Conservation (phyloP, 257 asterid genomes). For the Solanum megistacrolobum region DNA sequence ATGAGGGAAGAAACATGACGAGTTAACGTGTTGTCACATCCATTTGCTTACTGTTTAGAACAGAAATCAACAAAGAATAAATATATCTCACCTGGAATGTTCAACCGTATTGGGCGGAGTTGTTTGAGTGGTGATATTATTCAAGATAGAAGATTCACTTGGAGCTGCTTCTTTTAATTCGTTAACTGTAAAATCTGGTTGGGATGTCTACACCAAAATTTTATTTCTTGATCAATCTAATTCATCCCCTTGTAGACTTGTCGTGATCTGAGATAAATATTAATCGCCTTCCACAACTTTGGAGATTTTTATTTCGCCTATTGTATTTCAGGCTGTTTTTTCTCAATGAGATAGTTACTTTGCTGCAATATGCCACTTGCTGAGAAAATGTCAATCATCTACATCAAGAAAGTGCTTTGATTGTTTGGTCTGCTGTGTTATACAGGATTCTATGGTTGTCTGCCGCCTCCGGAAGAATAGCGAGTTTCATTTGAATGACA, state of each 20-base stretch:
- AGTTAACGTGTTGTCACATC: background rate
- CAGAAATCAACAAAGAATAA: background rate
- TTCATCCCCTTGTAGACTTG: background rate
- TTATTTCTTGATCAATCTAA: background rate
- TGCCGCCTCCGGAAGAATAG: conserved; percentile 74
- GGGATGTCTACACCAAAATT: background rate
- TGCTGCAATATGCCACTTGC: background rate
- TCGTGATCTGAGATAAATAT: background rate
- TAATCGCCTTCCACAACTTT: background rate
- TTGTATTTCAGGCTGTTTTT: background rate
- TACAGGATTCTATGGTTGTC: conserved; percentile 66
- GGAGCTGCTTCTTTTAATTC: background rate
- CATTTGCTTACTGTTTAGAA: background rate
- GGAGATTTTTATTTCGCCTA: background rate
- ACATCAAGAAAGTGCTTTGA: background rate
- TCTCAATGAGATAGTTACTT: background rate
- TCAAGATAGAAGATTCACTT: background rate
- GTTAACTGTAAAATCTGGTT: background rate
- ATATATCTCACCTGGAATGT: background rate
- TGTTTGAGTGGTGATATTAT: background rate
- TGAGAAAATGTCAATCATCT: background rate
- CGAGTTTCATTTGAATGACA: conserved; percentile 45
- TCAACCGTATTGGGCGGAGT: background rate
- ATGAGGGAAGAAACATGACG: background rate
- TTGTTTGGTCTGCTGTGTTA: background rate